Conservation (phyloP, 495 filamentous ascomycete species). For the Aspergillus affinis region DNA sequence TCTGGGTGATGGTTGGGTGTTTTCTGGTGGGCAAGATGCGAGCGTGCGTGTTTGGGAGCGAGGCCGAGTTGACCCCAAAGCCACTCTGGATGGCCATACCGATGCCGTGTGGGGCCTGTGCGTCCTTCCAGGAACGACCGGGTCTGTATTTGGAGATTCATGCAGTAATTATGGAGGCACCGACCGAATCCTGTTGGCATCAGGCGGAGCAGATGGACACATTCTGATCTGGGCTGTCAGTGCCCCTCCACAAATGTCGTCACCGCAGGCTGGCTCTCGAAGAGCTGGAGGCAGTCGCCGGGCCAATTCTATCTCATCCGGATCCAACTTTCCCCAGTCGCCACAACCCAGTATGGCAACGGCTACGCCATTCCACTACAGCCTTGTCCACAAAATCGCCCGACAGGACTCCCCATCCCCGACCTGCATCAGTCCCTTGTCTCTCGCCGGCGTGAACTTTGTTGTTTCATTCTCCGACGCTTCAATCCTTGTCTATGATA, state of each 20-base stretch:
- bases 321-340: slow-evolving; percentile 82
- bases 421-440: slow-evolving; percentile 88
- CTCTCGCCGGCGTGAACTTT: slow-evolving; percentile 83
- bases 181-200: slow-evolving; percentile 86
- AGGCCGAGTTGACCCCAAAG: slow-evolving; percentile 90
- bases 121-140: slow-evolving; percentile 82
- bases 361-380: slow-evolving; percentile 62
- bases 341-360: slow-evolving; percentile 85
- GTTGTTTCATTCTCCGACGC: slow-evolving; percentile 91
- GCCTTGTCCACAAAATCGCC: slow-evolving; percentile 79
- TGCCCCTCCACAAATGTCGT: slow-evolving; percentile 79
- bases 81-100: slow-evolving; percentile 89
- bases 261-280: slow-evolving; percentile 70
- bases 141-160: slow-evolving; percentile 71
- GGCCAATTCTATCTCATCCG: slow-evolving; percentile 86
- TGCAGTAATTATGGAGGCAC: slow-evolving; percentile 66
- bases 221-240: slow-evolving; percentile 94
- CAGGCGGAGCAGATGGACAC: slow-evolving; percentile 86
- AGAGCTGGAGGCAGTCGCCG: slow-evolving; percentile 74
- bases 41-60: slow-evolving; percentile 94
- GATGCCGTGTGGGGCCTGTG: slow-evolving; percentile 96
- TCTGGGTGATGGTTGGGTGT: slow-evolving; percentile 92
- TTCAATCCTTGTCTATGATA: slow-evolving; percentile 87
- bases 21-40: slow-evolving; percentile 93
- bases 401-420: slow-evolving; percentile 73